Conservation (phyloP, 768 basidiomycete species). For the Russula olivacea region DNA sequence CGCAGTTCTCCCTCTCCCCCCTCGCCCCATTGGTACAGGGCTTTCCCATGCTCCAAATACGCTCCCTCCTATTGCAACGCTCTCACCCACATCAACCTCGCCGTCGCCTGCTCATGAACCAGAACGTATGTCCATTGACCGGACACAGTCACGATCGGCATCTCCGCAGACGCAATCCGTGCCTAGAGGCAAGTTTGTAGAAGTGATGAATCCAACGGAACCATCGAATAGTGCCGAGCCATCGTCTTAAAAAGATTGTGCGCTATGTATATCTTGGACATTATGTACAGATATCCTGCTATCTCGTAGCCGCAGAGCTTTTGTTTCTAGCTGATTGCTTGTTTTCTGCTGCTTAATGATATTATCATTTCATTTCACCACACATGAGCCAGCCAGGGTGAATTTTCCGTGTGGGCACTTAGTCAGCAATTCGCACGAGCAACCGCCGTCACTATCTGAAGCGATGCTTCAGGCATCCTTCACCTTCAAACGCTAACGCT, state of each 20-base stretch:
- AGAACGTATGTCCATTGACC: conserved; percentile 47
- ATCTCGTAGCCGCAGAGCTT: conserved; percentile 8
- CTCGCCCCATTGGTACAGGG: conserved; percentile 59
- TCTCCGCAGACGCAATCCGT: conserved; percentile 42
- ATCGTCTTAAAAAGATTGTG: conserved; percentile 25
- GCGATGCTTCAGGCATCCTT: not conserved
- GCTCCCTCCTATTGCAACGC: conserved; percentile 64
- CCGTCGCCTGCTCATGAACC: conserved; percentile 44
- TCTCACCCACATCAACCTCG: conserved; percentile 55
- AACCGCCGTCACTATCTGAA: not conserved
- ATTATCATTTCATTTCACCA: too few relatives aligned
- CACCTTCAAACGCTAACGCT: not conserved
- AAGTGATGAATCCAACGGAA: conserved; percentile 48
- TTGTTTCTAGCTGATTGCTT: conserved; percentile 9
- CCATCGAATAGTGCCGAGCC: conserved; percentile 36
- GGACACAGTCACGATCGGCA: conserved; percentile 36
- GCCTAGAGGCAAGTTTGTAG: conserved; percentile 48
- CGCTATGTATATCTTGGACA: conserved; percentile 21
- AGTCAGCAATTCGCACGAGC: conserved; percentile 2
- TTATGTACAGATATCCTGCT: conserved; percentile 22
- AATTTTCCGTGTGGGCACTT: not conserved
- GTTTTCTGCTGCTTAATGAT: conserved; percentile 11
- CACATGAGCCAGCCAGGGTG: too few relatives aligned
- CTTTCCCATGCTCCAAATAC: conserved; percentile 40
- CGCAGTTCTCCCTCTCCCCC: conserved; percentile 64